A percentile compares a stretch with the other conserved stretches of the same genome.
Evolutionary conservation across 225 moss, liverwort and hornwort species (phyloP).

Genomic region (Physcomitrium patens): DNA sequence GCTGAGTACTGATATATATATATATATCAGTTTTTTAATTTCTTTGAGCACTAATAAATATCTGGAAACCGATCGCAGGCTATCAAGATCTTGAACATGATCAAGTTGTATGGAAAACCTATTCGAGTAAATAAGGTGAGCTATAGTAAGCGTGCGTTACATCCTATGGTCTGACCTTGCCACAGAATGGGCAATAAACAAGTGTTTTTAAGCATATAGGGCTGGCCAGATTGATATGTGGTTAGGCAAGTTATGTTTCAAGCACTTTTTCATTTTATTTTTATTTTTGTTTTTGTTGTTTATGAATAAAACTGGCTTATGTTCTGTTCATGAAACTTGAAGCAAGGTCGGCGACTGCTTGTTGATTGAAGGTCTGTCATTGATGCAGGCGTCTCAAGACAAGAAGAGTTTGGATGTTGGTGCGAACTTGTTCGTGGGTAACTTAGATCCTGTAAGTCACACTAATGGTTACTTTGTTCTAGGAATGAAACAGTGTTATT

Average conservation of each 20-base stretch:
- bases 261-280: no score
- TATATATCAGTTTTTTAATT: not conserved
- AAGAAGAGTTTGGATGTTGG: slow-evolving; percentile 99
- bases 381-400: slow-evolving; percentile 93
- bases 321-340: not conserved
- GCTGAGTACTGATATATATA: not conserved
- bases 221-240: not conserved
- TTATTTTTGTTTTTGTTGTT: no score
- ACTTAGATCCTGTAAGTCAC: slow-evolving; percentile 81
- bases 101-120: slow-evolving; percentile 96
- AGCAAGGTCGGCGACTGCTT: not conserved
- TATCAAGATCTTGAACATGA: slow-evolving; percentile 91
- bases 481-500: not conserved
- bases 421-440: slow-evolving; percentile 96
- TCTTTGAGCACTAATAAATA: not conserved
- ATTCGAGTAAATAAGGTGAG: slow-evolving; percentile 97
- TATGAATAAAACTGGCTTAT: not conserved
- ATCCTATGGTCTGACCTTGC: not conserved
- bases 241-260: not conserved
- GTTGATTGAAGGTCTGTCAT: not conserved
- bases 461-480: not conserved
- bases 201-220: not conserved
- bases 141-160: not conserved
- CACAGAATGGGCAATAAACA: not conserved
- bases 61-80: slow-evolving; percentile 32